Base-by-base conservation (phyloP, 2,329 filamentous ascomycete species). In the Diaporthe sp. region DNA sequence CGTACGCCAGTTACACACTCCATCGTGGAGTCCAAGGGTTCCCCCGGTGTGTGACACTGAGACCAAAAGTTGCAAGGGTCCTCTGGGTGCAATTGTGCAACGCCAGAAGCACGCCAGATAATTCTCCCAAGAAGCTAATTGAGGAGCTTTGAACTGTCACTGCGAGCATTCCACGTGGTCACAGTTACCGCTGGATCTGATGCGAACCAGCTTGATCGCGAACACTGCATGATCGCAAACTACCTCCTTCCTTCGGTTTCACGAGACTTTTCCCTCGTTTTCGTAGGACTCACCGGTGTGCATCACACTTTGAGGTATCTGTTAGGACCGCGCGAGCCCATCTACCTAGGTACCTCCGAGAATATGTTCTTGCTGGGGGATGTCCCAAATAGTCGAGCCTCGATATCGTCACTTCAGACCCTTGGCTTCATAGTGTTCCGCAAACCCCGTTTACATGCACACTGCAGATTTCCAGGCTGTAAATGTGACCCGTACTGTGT, bases 211-310 rank as follows among this genome's bases (percentile, higher is more conserved):
- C 30, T 4, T 37, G 42, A 66, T 35, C 61, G 30, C 42, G 13
- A 50, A 50, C 30, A 66, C 30, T 50, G 39, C 63, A 66, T 66
- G 63, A 66, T 66, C 63, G 63, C 63, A 66, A 66, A 66, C 44
- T 66, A 66, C 44, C 22, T 44, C 63, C 63, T 51, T 66, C 32
- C 47, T 25, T 27, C 15, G n/a, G n/a, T 42, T 27, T 51, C 63
- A 66, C 44, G 44, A 66, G 63, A 39, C 63, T 35, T 51, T 32
- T 66, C 30, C 22, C 30, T 66, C 44, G n/a, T 37, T 66, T 39
- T 35, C 30, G 44, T 27, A 15, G 47, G 22, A n/a, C 44, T 66
- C 22, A 51, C 63, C 37, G 37, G 58, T 63, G 63, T 66, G 30
- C 35, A 51, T 37, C n/a, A 50, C 25, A 6, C 15, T 51, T 4